These are phyloP conservation scores for Beta lomatogona DNA, from an alignment of 179 eudicot species.

Conservation along the genomic window DNA sequence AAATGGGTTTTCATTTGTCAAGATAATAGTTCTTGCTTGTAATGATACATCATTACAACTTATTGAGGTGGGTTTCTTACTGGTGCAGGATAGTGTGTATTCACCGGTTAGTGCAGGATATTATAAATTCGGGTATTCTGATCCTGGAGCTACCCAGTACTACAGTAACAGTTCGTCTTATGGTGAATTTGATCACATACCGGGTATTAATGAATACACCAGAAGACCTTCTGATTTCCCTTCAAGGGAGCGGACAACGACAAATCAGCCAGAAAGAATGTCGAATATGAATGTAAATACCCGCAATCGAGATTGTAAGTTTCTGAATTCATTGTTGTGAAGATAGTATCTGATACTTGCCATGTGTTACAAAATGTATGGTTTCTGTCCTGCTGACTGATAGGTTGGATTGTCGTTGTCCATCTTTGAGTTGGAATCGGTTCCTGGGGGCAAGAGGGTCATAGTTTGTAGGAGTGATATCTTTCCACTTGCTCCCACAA, in stretches of 20 bases:
- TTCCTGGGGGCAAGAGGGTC: no score
- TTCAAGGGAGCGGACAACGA: slow-evolving; percentile 43
- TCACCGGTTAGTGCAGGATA: slow-evolving; percentile 55
- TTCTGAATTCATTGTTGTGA: background rate
- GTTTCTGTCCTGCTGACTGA: slow-evolving; percentile 2
- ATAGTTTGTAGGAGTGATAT: background rate
- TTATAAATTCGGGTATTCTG: slow-evolving; percentile 79
- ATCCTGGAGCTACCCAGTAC: slow-evolving; percentile 62
- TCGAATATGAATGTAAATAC: slow-evolving; percentile 36
- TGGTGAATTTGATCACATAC: slow-evolving; percentile 43
- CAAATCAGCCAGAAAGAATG: slow-evolving; percentile 46
- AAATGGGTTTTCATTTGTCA: background rate
- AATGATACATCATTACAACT: background rate
- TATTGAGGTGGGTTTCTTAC: slow-evolving; percentile 1
- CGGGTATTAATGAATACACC: slow-evolving; percentile 45
- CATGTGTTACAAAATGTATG: background rate
- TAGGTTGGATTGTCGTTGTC: no score
- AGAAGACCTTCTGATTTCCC: slow-evolving; percentile 49
- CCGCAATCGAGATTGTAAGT: slow-evolving; percentile 67
- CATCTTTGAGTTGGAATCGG: no score
- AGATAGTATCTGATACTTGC: background rate
- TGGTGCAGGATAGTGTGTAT: slow-evolving; percentile 68
- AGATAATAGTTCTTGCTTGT: background rate
- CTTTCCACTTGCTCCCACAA: background rate
- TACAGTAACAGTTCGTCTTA: slow-evolving; percentile 54